Conservation (phyloP, 768 basidiomycete genomes). For the Mycena indigotica region DNA sequence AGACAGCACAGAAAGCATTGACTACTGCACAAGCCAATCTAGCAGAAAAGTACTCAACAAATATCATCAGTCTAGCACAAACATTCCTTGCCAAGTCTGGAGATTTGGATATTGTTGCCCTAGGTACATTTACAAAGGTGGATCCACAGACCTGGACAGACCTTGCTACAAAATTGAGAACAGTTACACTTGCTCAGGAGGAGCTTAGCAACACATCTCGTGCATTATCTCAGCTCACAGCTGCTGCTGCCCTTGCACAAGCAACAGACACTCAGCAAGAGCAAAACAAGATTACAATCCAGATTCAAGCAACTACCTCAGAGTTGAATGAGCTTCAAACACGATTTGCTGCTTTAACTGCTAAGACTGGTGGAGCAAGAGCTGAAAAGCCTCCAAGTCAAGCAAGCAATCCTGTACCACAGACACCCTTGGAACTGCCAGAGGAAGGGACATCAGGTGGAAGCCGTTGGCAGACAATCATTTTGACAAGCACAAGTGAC, state of each 20-base stretch:
- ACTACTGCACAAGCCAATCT: constrained; percentile 23
- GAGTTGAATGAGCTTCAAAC: constrained; percentile 25
- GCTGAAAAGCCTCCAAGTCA: not conserved
- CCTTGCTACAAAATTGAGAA: not conserved
- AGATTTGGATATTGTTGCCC: constrained; percentile 10
- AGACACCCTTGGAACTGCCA: constrained; percentile 7
- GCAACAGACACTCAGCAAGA: constrained; percentile 25
- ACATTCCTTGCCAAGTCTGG: constrained; percentile 23
- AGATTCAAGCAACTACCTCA: constrained; percentile 20
- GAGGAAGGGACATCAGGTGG: constrained; percentile 23
- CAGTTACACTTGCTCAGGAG: constrained; percentile 7
- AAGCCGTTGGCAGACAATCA: constrained; percentile 29
- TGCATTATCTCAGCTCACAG: constrained; percentile 18
- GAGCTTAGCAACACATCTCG: constrained; percentile 21
- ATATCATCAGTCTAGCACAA: constrained; percentile 28
- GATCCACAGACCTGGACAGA: not conserved
- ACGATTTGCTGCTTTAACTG: constrained; percentile 16
- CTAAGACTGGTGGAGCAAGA: not conserved
- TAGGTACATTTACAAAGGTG: constrained; percentile 7
- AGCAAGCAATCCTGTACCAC: not conserved
- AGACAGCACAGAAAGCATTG: constrained; percentile 18
- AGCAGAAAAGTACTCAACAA: constrained; percentile 21
- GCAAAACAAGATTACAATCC: constrained; percentile 18
- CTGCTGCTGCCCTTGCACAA: constrained; percentile 22
- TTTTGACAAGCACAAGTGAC: constrained; percentile 1